Evolutionary conservation across 2,329 filamentous ascomycete genomes (phyloP), one percentile per base, ranked within the genome.

Genomic region (Cladosporium cucumerinum): DNA sequence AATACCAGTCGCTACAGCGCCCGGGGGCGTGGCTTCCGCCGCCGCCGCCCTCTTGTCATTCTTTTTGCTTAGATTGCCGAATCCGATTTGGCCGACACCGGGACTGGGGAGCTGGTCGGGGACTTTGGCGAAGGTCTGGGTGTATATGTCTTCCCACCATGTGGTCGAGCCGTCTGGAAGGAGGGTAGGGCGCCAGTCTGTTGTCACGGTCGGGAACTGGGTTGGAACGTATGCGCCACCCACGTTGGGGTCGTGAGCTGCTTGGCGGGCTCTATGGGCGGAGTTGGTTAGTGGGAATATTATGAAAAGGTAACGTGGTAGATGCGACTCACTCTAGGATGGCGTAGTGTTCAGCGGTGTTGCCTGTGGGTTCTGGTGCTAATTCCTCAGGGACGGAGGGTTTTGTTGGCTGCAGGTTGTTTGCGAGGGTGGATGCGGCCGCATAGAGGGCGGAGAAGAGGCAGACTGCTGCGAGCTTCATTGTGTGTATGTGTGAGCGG

Each of bases 41-140:
- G 58, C 49, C 30, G 58, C 32, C 30, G 58, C 26, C 28, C 63
- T 55, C 55, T 62, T 51, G 26, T 23, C 39, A 26, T 63, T 57
- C 16, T 58, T 28, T 2, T 12, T 5, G 57, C 66, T 64, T 39
- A 71, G 51, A 0, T 69, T 74, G 18, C 74, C 74, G 25, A 70
- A 57, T 46, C 74, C 74, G 43, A 76, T 73, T 2, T 34, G 18
- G 23, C 74, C 74, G 16, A 51, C 49, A 26, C 64, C 67, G 0
- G 74, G 68, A 2, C 65, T 68, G 11, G 71, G 67, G 59, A 64
- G 66, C 61, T 76, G 73, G 43, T 72, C 70, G 12, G 73, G 73
- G 1, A 74, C 69, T 14, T 61, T 49, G 10, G 68, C 67, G 64
- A 75, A 76, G 11, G 69, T 71, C 51, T 76, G 74, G 1, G 73